phyloP scores from a whole-genome alignment of 208 protist species.

The Trypanosoma congolense region DNA sequence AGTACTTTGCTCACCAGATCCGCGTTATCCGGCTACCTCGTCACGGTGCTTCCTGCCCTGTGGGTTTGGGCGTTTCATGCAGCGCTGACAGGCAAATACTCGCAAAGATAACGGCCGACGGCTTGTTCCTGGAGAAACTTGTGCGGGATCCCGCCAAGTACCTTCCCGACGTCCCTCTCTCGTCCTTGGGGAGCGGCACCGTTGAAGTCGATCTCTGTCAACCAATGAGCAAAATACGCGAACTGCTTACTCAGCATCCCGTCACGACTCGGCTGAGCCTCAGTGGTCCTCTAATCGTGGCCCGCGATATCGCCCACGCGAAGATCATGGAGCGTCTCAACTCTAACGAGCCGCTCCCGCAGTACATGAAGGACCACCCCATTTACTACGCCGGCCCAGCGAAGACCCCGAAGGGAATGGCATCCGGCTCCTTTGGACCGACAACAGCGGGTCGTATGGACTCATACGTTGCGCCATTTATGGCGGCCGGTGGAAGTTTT shows the following conservation, averaged over 20 bases:
- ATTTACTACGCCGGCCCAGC: constrained; percentile 96
- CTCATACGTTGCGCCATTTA: constrained; percentile 93
- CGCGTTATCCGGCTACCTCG: constrained; percentile 90
- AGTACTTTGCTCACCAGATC: constrained; percentile 96
- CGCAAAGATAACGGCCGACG: constrained; percentile 91
- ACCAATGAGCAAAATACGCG: constrained; percentile 85
- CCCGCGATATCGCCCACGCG: constrained; percentile 97
- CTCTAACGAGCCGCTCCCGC: constrained; percentile 71
- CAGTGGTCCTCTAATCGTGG: constrained; percentile 94
- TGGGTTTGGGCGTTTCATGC: constrained; percentile 95
- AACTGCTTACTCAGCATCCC: constrained; percentile 75
- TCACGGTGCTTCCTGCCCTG: constrained; percentile 90
- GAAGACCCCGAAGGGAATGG: constrained; percentile 92
- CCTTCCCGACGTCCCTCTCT: constrained; percentile 72
- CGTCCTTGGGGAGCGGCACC: constrained; percentile 30
- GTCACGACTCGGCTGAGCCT: constrained; percentile 91
- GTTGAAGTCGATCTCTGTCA: constrained; percentile 88
- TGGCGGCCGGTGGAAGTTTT: constrained; percentile 87
- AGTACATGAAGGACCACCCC: constrained; percentile 94
- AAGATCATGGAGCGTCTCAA: constrained; percentile 91
- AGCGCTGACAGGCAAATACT: constrained; percentile 95
- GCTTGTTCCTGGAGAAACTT: constrained; percentile 93
- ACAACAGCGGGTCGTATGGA: constrained; percentile 97
- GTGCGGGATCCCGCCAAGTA: constrained; percentile 91
- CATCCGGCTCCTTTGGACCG: constrained; percentile 96